Evolutionary conservation across 2,329 filamentous ascomycete species (phyloP).

Genomic region (Colletotrichum horii): DNA sequence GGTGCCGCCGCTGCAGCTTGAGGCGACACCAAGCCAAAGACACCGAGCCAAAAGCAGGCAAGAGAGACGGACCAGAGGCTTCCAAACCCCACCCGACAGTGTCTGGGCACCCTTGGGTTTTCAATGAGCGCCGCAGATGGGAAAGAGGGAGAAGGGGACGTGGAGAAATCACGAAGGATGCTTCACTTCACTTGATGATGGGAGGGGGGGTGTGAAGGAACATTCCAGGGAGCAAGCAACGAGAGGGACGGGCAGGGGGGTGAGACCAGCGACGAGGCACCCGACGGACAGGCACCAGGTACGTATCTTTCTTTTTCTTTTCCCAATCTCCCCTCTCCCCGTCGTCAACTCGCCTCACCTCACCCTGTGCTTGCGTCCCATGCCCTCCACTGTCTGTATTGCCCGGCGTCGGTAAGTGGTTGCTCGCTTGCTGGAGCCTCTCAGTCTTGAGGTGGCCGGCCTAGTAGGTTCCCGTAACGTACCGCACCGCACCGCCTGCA

Average conservation of each 20-base stretch:
- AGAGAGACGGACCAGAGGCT: background rate
- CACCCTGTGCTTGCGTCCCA: slow-evolving; percentile 13
- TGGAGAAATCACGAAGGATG: background rate
- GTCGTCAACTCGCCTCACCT: background rate
- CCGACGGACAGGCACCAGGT: slow-evolving; percentile 18
- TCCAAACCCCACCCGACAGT: background rate
- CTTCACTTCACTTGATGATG: background rate
- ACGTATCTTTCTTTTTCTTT: background rate
- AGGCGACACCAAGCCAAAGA: background rate
- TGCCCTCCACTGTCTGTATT: slow-evolving; percentile 4
- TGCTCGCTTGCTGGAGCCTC: background rate
- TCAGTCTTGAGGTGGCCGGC: background rate
- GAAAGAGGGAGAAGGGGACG: background rate
- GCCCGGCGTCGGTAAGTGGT: background rate
- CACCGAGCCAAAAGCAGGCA: background rate
- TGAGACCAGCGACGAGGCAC: slow-evolving; percentile 21
- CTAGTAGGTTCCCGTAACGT: background rate
- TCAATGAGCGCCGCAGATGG: slow-evolving; percentile 5
- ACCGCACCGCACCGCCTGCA: background rate
- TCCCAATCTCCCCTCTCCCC: background rate
- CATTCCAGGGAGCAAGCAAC: background rate
- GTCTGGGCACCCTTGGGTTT: slow-evolving; percentile 1
- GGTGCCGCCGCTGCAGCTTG: background rate
- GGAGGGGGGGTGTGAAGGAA: background rate
- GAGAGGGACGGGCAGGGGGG: background rate